Conservation (phyloP, 495 filamentous ascomycete genomes). For the Penicillium herquei region DNA sequence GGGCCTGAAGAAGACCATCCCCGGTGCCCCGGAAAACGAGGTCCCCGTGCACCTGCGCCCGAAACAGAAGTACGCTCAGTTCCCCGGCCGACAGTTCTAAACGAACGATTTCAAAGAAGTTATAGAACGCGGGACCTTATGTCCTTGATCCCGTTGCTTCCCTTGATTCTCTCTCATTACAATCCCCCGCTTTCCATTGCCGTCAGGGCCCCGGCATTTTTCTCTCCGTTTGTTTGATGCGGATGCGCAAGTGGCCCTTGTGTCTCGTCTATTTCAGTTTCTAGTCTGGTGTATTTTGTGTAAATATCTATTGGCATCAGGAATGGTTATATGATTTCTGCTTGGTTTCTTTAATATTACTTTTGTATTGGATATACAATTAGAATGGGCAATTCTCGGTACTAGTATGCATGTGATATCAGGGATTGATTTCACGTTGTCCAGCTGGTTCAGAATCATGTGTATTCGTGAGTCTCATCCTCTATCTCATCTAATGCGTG, state of each 20-base stretch:
- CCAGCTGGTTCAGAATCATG: too few relatives aligned
- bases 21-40: constrained; percentile 72
- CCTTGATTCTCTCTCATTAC: constrained; percentile 8
- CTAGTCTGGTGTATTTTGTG: constrained; percentile 30
- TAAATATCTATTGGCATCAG: constrained; percentile 50
- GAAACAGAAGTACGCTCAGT: constrained; percentile 69
- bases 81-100: constrained; percentile 45
- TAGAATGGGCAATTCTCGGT: background rate
- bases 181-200: constrained; percentile 8
- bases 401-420: too few relatives aligned
- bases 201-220: constrained; percentile 19
- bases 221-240: constrained; percentile 15
- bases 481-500: background rate
- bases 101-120: constrained; percentile 11
- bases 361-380: background rate
- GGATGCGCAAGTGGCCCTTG: constrained; percentile 20
- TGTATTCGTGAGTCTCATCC: background rate
- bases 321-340: constrained; percentile 34
- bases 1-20: constrained; percentile 89
- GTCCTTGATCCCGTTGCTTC: constrained; percentile 4
- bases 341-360: constrained; percentile 11
- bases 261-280: constrained; percentile 23
- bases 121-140: constrained; percentile 2
- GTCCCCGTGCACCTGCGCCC: constrained; percentile 80
- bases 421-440: too few relatives aligned